These are phyloP conservation scores for Ophiostoma himal-ulmi DNA, from an alignment of 2,329 filamentous ascomycete genomes.

Conservation along the genomic window DNA sequence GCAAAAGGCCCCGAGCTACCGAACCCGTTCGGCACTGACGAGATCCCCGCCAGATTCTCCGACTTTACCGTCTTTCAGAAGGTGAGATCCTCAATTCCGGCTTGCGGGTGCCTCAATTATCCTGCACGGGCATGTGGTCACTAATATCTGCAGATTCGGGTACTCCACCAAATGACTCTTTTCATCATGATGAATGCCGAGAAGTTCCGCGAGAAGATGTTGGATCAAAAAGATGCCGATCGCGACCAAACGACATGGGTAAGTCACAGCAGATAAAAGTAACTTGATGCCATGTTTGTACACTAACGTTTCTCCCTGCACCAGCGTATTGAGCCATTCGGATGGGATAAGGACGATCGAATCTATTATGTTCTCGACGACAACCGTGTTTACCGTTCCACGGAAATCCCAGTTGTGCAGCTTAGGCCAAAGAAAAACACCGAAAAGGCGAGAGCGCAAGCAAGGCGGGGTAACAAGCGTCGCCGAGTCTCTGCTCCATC, in stretches of 20 bases:
- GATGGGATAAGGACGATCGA: constrained; percentile 83
- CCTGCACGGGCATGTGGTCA: neutral
- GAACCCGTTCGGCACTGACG: constrained; percentile 81
- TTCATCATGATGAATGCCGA: constrained; percentile 88
- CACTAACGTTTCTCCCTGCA: neutral
- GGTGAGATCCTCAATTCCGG: constrained; percentile 37
- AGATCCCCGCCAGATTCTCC: constrained; percentile 65
- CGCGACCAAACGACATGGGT: constrained; percentile 87
- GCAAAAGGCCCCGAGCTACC: constrained; percentile 64
- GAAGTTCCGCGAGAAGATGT: constrained; percentile 78
- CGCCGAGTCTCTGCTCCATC: constrained; percentile 45
- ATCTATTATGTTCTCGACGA: constrained; percentile 90
- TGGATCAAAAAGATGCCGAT: constrained; percentile 72
- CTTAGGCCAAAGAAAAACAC: constrained; percentile 58
- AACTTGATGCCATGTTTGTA: neutral
- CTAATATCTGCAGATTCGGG: constrained; percentile 49
- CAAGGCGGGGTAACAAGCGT: constrained; percentile 67
- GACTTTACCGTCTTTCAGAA: constrained; percentile 80
- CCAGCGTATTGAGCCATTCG: constrained; percentile 71
- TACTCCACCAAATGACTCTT: constrained; percentile 82
- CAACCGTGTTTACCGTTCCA: constrained; percentile 82
- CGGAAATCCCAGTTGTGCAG: constrained; percentile 62
- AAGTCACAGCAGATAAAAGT: constrained; percentile 32
- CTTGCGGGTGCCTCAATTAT: neutral
- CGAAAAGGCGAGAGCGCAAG: constrained; percentile 57